Evolutionary conservation across 1,284 basidiomycete genomes (phyloP).

Genomic region (Ganoderma resinaceum): DNA sequence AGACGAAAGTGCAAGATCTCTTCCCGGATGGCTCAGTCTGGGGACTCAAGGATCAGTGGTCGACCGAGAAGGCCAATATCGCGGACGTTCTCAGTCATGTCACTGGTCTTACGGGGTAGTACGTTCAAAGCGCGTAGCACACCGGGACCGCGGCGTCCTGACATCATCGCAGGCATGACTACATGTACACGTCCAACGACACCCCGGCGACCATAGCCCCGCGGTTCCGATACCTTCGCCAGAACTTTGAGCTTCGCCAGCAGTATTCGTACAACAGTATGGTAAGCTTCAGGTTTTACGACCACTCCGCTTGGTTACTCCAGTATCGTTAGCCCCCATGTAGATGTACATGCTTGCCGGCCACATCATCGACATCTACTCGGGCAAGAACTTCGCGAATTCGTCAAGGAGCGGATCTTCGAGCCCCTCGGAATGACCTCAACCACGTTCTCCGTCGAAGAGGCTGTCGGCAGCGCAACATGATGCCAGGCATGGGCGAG

Average conservation of each 20-base stretch:
- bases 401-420: slow-evolving; percentile 14
- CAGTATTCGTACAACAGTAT: slow-evolving; percentile 2
- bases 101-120: slow-evolving; percentile 11
- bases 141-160: not conserved
- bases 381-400: slow-evolving; percentile 2
- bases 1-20: slow-evolving; percentile 42
- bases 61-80: slow-evolving; percentile 41
- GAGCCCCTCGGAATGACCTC: slow-evolving; percentile 1
- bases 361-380: slow-evolving; percentile 8
- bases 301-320: not conserved
- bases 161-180: not conserved
- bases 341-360: slow-evolving; percentile 12
- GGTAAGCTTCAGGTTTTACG: not conserved
- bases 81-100: slow-evolving; percentile 32
- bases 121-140: not conserved
- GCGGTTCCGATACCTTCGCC: slow-evolving; percentile 4
- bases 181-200: slow-evolving; percentile 2
- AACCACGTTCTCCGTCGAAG: not conserved
- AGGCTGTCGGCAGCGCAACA: not conserved
- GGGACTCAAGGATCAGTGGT: slow-evolving; percentile 42
- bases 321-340: too few relatives aligned
- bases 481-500: slow-evolving; percentile 9
- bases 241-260: slow-evolving; percentile 2
- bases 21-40: slow-evolving; percentile 38
- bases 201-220: not conserved